phyloP scores from a whole-genome alignment of 371 early-diverging fungal species.

The Zopfochytrium polystomum region DNA sequence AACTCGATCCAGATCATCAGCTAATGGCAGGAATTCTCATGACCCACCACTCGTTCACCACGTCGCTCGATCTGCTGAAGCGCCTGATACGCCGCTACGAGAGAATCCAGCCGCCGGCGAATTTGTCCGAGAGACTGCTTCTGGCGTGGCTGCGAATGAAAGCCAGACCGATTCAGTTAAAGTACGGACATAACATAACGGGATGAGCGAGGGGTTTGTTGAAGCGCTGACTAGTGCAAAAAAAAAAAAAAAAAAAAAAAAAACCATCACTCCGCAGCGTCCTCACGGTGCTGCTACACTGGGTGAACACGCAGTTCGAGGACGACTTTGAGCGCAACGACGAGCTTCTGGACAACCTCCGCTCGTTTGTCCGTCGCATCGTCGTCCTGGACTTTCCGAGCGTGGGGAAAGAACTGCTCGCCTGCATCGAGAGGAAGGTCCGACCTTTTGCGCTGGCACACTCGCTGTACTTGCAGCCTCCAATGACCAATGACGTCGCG shows the following conservation, averaged over 20 bases:
- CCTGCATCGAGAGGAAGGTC: conserved; percentile 33
- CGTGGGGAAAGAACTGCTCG: conserved; percentile 27
- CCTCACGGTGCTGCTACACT: conserved; percentile 34
- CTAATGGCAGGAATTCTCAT: conserved; percentile 34
- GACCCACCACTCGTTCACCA: conserved; percentile 57
- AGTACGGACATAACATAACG: conserved; percentile 24
- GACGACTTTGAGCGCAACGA: conserved; percentile 49
- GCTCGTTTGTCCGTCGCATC: conserved; percentile 42
- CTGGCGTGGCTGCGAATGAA: conserved; percentile 41
- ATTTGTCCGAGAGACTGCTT: conserved; percentile 41
- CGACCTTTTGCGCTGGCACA: background rate
- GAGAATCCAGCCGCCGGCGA: conserved; percentile 41
- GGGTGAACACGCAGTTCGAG: conserved; percentile 48
- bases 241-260: too few relatives aligned
- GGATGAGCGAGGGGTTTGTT: too few relatives aligned
- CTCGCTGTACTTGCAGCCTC: too few relatives aligned
- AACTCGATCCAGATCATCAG: background rate
- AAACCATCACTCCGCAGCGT: conserved; percentile 33
- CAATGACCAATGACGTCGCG: too few relatives aligned
- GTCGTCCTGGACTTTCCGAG: conserved; percentile 41
- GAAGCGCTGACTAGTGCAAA: conserved; percentile 1
- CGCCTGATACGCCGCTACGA: conserved; percentile 41
- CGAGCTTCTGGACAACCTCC: conserved; percentile 28
- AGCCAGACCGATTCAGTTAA: conserved; percentile 42
- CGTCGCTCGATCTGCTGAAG: conserved; percentile 47